Percentiles rank a stretch among this genome's conserved stretches.
phyloP scores from a whole-genome alignment of 768 basidiomycete genomes.

The Cyclocybe aegerita region DNA sequence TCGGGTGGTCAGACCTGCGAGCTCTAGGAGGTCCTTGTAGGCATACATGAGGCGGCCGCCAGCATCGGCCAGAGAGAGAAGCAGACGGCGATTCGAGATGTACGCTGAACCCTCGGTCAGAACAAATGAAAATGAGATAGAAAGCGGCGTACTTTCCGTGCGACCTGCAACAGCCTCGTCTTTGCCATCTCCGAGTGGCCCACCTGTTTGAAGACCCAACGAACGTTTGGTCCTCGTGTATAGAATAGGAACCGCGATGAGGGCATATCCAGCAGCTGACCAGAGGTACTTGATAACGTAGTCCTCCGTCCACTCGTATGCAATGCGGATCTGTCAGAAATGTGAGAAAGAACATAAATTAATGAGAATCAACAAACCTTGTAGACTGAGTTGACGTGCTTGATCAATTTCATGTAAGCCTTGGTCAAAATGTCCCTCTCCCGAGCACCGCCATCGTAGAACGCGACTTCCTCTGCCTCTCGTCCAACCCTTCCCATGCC shows the following conservation, averaged over 20 bases:
- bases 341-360: background rate
- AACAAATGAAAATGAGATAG: background rate
- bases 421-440: slow-evolving; percentile 80
- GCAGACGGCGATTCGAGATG: slow-evolving; percentile 87
- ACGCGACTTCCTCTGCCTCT: slow-evolving; percentile 95
- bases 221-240: slow-evolving; percentile 57
- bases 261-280: slow-evolving; percentile 88
- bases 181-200: background rate
- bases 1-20: slow-evolving; percentile 91
- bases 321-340: slow-evolving; percentile 70
- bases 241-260: slow-evolving; percentile 89
- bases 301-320: slow-evolving; percentile 95
- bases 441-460: slow-evolving; percentile 85
- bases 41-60: slow-evolving; percentile 96
- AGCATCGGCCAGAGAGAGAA: slow-evolving; percentile 94
- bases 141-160: slow-evolving; percentile 41
- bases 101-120: slow-evolving; percentile 47
- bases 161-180: slow-evolving; percentile 45
- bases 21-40: slow-evolving; percentile 91
- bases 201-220: slow-evolving; percentile 3
- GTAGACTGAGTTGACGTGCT: slow-evolving; percentile 90
- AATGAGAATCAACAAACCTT: slow-evolving; percentile 47
- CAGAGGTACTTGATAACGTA: slow-evolving; percentile 96
- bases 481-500: slow-evolving; percentile 85
- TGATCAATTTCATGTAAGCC: slow-evolving; percentile 79